These are phyloP conservation scores for Didymella segeticola DNA, from an alignment of 2,329 filamentous ascomycete genomes.

Conservation along the genomic window DNA sequence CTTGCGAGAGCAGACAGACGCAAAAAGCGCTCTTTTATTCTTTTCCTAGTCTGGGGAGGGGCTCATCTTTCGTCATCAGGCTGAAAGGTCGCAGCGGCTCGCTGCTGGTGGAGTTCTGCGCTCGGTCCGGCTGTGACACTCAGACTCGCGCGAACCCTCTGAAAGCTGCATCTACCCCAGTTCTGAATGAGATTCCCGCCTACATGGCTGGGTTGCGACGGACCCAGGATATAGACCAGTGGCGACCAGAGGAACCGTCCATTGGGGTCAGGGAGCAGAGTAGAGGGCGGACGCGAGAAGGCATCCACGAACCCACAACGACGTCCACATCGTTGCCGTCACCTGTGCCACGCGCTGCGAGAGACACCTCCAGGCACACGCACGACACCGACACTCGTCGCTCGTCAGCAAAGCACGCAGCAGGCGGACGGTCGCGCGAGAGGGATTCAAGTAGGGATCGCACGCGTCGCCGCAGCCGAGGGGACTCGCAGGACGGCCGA, in stretches of 20 bases:
- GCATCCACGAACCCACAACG: constrained; percentile 39
- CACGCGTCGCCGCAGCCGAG: constrained; percentile 43
- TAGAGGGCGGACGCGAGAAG: constrained; percentile 36
- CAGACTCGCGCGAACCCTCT: constrained; percentile 42
- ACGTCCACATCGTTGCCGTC: too few species aligned
- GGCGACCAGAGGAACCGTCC: constrained; percentile 51
- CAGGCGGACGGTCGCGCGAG: constrained; percentile 42
- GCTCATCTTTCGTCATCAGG: constrained; percentile 12
- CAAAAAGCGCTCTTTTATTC: constrained; percentile 15
- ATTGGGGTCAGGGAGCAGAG: constrained; percentile 39
- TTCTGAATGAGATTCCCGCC: constrained; percentile 49
- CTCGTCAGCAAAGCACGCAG: constrained; percentile 33
- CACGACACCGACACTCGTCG: constrained; percentile 38
- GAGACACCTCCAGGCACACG: constrained; percentile 41
- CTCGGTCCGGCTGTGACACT: constrained; percentile 48
- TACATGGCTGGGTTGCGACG: constrained; percentile 54
- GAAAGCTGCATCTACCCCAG: constrained; percentile 44
- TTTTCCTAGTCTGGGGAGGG: constrained; percentile 5
- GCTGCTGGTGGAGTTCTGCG: constrained; percentile 34
- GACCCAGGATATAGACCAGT: constrained; percentile 53
- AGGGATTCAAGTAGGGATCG: constrained; percentile 42
- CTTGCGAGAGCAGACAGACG: constrained; percentile 21
- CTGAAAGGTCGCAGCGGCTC: constrained; percentile 23
- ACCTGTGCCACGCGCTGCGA: constrained; percentile 45
- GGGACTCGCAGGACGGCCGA: constrained; percentile 41